phyloP scores from a whole-genome alignment of 257 asterid genomes.

The Linderniella brevidens region DNA sequence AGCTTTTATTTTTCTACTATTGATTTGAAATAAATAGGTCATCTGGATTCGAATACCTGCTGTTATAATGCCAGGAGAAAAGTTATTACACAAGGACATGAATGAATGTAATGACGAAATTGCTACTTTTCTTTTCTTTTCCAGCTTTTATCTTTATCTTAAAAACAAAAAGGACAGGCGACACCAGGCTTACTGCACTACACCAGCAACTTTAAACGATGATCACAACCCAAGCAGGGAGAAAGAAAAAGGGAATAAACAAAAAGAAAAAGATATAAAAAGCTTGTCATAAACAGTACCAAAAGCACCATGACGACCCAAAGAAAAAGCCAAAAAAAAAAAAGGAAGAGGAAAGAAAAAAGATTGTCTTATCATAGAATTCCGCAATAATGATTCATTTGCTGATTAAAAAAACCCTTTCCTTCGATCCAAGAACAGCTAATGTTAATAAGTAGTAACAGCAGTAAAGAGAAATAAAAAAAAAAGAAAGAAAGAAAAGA shows the following conservation, averaged over 20 bases:
- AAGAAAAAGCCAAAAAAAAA: background rate
- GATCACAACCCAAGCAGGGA: slow-evolving; percentile 13
- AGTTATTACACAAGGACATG: background rate
- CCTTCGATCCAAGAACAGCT: slow-evolving; percentile 10
- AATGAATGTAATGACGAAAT: slow-evolving; percentile 6
- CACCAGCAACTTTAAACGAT: slow-evolving; percentile 17
- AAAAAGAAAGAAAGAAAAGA: background rate
- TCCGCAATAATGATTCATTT: slow-evolving; percentile 23
- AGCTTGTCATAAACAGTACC: background rate
- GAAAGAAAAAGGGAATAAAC: background rate
- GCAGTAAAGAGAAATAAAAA: background rate
- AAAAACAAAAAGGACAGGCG: too few relatives aligned
- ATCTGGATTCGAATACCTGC: background rate
- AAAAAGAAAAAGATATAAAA: background rate
- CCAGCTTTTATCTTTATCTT: background rate
- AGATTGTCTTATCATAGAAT: slow-evolving; percentile 32
- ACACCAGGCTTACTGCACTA: slow-evolving; percentile 11
- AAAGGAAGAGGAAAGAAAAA: background rate
- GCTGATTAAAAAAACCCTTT: slow-evolving; percentile 14
- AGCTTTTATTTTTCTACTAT: too few relatives aligned
- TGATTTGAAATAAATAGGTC: background rate
- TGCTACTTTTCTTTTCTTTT: slow-evolving; percentile 25
- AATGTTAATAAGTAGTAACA: background rate
- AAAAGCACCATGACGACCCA: too few relatives aligned
- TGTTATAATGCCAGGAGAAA: slow-evolving; percentile 7